Percentiles rank a stretch among this genome's conserved stretches.
Conservation (phyloP, 176 grass and related monocot genomes). For the Musa schizocarpa region DNA sequence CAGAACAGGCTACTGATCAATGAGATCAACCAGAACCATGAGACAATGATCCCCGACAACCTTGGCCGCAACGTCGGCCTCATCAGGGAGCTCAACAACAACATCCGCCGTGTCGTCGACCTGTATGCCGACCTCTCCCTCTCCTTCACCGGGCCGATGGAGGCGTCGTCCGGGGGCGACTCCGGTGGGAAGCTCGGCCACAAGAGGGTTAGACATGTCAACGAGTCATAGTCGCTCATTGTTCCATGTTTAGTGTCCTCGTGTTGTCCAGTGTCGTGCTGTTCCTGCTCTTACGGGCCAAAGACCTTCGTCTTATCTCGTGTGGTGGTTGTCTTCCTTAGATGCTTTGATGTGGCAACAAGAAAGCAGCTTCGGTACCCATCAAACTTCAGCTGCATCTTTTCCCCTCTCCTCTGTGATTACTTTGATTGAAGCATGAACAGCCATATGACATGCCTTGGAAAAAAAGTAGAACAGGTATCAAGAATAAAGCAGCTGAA, state of each 20-base stretch:
- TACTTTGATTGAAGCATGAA: background rate
- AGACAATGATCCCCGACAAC: constrained; percentile 27
- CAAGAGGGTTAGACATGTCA: constrained; percentile 19
- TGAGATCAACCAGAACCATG: constrained; percentile 56
- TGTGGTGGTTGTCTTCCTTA: too few relatives aligned
- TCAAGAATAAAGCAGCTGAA: background rate
- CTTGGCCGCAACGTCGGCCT: constrained; percentile 38
- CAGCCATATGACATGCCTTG: background rate
- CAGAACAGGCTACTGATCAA: constrained; percentile 41
- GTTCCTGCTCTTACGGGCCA: too few relatives aligned
- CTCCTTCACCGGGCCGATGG: constrained; percentile 20
- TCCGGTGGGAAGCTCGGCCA: background rate
- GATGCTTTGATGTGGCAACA: too few relatives aligned
- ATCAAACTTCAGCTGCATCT: too few relatives aligned
- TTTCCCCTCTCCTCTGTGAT: background rate
- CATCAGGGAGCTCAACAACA: constrained; percentile 50
- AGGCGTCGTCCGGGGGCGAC: background rate
- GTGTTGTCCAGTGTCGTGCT: too few relatives aligned
- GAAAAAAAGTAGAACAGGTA: background rate
- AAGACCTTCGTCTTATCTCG: too few relatives aligned
- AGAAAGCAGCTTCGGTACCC: too few relatives aligned
- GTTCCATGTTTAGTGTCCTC: too few relatives aligned
- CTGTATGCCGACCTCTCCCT: constrained; percentile 38
- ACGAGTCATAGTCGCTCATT: background rate
- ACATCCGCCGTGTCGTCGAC: constrained; percentile 34